These are phyloP conservation scores for Coelastrella sp. DNA, from an alignment of 139 green algal species.

Conservation along the genomic window DNA sequence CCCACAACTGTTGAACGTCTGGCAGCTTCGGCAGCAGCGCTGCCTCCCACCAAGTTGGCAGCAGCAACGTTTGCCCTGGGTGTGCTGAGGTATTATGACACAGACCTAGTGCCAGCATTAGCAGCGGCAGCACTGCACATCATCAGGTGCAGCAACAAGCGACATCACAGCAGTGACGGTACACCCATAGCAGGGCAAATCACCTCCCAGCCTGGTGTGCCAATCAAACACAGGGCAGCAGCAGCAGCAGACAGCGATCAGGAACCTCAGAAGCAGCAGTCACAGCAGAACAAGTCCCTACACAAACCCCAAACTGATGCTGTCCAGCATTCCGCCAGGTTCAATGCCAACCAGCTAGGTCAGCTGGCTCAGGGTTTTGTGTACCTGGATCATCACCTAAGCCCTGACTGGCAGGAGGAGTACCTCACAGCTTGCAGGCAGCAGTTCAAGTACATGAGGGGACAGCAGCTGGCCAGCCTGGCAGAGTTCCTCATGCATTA, in stretches of 20 bases:
- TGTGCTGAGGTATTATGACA: conserved; percentile 14
- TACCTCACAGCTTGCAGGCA: not conserved
- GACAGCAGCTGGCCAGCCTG: conserved; percentile 11
- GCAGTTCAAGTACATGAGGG: conserved; percentile 4
- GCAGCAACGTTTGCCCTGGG: not conserved
- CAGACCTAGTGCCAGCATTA: not conserved
- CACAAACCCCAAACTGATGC: not conserved
- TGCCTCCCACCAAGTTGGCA: not conserved
- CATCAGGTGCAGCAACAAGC: not conserved
- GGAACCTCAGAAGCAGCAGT: not conserved
- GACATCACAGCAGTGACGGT: too few species aligned
- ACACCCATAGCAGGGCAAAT: too few species aligned
- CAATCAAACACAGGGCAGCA: not conserved
- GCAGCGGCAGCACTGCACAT: too few species aligned
- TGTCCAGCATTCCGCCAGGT: too few species aligned
- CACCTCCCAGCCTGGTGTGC: too few species aligned
- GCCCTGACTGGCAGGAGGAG: not conserved
- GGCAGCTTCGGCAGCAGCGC: not conserved
- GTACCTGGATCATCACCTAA: conserved; percentile 22
- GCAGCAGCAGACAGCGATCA: not conserved
- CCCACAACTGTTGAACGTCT: not conserved
- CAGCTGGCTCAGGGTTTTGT: conserved; percentile 27
- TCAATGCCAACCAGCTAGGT: not conserved
- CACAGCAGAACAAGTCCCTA: not conserved
- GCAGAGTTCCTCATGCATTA: conserved; percentile 19